Evolutionary conservation across 1,139 yeast species (phyloP), one percentile per base, ranked within the genome.

Genomic region (Nematodospora anomalae): DNA sequence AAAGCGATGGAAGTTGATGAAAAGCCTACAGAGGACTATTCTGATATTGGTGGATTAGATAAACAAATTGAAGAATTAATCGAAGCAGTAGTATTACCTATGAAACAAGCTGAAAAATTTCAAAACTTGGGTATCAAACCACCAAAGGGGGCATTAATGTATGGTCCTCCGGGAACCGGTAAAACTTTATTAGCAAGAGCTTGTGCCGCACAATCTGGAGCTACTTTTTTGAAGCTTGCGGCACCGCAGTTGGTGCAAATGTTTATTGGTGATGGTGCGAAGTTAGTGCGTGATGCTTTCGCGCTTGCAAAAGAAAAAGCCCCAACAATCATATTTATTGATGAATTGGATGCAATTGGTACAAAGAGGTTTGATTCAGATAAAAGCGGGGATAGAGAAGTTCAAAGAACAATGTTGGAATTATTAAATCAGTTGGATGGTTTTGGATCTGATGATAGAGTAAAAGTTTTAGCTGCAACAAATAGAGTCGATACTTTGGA

Each of bases 161-260:
- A 92, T 60, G 99, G 99, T 7, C 98, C 99, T 12, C 99, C 99
- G 35, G 99, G 99, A 57, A 92, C 99, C 2, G 99, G 99, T 62
- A 92, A 92, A 65, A 92, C 98, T 1, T 73, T 92, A 46, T 74
- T 92, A 49, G 99, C 99, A 4, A 79, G 98, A 60, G 98, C 98
- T 2, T 92, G 98, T 77, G 99, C 99, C 10, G 98, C 98, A 4
- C 97, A 92, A 62, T 86, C 96, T 0, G 95, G 94, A 43, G 98
- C 98, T n/a, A 92, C 98, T 0, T 92, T 92, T 60, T 73, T 92
- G 57, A 92, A 92, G 58, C 74, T 94, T 46, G 97, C 98, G 0
- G 99, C 97, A 34, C 98, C 99, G 13, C 98, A 94, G 62, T 78
- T 92, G 51, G 98, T 92, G 31, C 98, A 94, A 61, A 92, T 92